These are phyloP conservation scores for Penicillium sp. DNA, from an alignment of 2,329 filamentous ascomycete species.

Conservation along the genomic window DNA sequence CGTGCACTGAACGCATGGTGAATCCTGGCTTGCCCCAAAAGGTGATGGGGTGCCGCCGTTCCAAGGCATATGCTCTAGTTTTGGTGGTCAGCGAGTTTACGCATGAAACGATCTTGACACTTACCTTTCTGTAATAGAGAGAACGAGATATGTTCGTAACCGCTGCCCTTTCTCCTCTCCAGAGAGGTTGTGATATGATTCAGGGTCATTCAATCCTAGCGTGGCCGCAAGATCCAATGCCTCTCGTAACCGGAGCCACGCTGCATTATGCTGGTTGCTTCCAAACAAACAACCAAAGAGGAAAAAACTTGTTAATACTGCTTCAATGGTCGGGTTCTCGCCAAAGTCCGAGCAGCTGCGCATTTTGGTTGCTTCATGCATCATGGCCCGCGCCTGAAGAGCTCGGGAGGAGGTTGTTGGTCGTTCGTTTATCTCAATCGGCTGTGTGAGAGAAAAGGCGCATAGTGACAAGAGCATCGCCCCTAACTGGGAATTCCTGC, in stretches of 20 bases:
- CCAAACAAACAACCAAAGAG: slow-evolving; percentile 70
- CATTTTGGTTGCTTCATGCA: slow-evolving; percentile 47
- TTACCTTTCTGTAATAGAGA: slow-evolving; percentile 41
- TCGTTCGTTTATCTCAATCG: slow-evolving; percentile 46
- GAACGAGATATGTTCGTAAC: slow-evolving; percentile 37
- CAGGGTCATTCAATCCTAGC: slow-evolving; percentile 42
- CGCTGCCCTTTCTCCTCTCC: slow-evolving; percentile 42
- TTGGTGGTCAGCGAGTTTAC: slow-evolving; percentile 5
- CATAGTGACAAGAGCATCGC: slow-evolving; percentile 46
- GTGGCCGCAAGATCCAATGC: slow-evolving; percentile 51
- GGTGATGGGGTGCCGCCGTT: slow-evolving; percentile 44
- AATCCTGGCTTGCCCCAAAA: slow-evolving; percentile 44
- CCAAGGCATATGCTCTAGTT: slow-evolving; percentile 43
- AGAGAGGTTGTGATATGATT: slow-evolving; percentile 38
- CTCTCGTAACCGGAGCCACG: slow-evolving; percentile 75
- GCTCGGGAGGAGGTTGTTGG: slow-evolving; percentile 36
- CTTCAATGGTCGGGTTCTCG: slow-evolving; percentile 43
- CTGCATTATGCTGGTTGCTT: slow-evolving; percentile 71
- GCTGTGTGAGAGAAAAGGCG: slow-evolving; percentile 47
- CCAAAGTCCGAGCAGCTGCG: slow-evolving; percentile 44
- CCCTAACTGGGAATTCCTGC: slow-evolving; percentile 44
- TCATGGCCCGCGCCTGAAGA: slow-evolving; percentile 42
- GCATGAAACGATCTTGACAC: background rate
- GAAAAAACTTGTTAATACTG: slow-evolving; percentile 69
- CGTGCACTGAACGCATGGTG: slow-evolving; percentile 42